Conservation (phyloP, 1,284 basidiomycete genomes). For the Cryptococcus sp. region DNA sequence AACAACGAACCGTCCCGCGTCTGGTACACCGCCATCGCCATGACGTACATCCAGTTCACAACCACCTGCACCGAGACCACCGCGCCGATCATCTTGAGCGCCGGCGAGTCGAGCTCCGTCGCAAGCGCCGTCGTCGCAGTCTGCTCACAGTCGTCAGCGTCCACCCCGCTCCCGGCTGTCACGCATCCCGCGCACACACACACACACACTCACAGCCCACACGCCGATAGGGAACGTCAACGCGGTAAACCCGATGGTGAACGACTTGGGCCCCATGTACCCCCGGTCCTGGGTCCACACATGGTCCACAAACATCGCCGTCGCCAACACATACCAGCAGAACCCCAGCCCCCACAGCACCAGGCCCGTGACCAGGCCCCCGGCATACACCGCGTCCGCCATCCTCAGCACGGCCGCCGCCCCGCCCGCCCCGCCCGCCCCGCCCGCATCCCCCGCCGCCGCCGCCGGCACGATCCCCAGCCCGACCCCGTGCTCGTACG, state of each 20-base stretch:
- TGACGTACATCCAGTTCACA: conserved; percentile 59
- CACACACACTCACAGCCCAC: conserved; percentile 5
- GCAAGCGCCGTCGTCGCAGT: conserved; percentile 61
- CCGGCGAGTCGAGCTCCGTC: conserved; percentile 55
- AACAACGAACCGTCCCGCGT: conserved; percentile 54
- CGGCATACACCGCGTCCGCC: conserved; percentile 52
- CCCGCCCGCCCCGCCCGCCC: conserved; percentile 21
- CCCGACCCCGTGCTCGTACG: conserved; percentile 47
- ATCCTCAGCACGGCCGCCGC: conserved; percentile 7
- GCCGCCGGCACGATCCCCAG: conserved; percentile 27
- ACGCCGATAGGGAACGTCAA: conserved; percentile 51
- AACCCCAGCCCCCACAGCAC: conserved; percentile 53
- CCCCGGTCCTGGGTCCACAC: conserved; percentile 10
- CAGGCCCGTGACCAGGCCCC: conserved; percentile 39
- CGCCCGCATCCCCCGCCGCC: not conserved
- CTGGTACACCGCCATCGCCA: conserved; percentile 51
- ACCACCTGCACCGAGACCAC: conserved; percentile 58
- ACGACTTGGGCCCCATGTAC: conserved; percentile 24
- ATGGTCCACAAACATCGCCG: conserved; percentile 34
- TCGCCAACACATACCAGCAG: conserved; percentile 50
- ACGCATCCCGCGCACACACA: too few relatives aligned
- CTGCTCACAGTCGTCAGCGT: not conserved
- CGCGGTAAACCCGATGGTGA: conserved; percentile 45
- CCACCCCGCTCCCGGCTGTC: not conserved
- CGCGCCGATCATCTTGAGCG: conserved; percentile 57